Conservation (phyloP, 2,329 filamentous ascomycete genomes). For the Lojkania enalia region DNA sequence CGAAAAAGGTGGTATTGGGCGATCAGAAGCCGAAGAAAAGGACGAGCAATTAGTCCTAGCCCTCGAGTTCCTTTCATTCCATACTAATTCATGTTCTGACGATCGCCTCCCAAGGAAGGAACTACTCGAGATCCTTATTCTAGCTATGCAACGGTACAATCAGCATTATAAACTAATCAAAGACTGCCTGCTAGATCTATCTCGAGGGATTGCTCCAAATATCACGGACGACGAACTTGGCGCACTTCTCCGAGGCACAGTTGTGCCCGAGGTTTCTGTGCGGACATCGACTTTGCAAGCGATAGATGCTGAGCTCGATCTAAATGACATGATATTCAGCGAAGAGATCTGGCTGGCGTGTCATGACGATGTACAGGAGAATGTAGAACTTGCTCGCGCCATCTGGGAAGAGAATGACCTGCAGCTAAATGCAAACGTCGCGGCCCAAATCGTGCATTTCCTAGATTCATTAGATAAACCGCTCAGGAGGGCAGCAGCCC, state of each 20-base stretch:
- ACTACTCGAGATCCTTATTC: conserved; percentile 71
- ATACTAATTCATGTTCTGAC: conserved; percentile 79
- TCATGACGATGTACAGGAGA: conserved; percentile 89
- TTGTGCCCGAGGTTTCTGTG: conserved; percentile 78
- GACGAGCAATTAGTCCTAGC: conserved; percentile 90
- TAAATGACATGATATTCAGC: conserved; percentile 83
- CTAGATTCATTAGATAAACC: conserved; percentile 78
- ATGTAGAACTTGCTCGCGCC: conserved; percentile 76
- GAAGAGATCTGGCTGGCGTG: conserved; percentile 92
- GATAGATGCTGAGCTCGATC: conserved; percentile 87
- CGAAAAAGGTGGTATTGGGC: conserved; percentile 75
- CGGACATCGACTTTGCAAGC: conserved; percentile 84
- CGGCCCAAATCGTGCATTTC: conserved; percentile 73
- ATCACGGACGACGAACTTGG: conserved; percentile 73
- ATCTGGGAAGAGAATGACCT: conserved; percentile 97
- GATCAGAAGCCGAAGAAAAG: conserved; percentile 68
- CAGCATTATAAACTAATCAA: conserved; percentile 96
- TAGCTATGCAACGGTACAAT: conserved; percentile 82
- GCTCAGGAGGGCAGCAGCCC: conserved; percentile 79
- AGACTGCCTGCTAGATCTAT: conserved; percentile 86
- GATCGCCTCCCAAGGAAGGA: conserved; percentile 74
- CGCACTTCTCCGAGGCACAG: conserved; percentile 75
- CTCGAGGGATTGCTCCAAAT: conserved; percentile 80
- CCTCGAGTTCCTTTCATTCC: conserved; percentile 85
- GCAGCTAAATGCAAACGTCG: conserved; percentile 66